Evolutionary conservation across 345 rosid species (phyloP).

Genomic region (Anacardium occidentale): DNA sequence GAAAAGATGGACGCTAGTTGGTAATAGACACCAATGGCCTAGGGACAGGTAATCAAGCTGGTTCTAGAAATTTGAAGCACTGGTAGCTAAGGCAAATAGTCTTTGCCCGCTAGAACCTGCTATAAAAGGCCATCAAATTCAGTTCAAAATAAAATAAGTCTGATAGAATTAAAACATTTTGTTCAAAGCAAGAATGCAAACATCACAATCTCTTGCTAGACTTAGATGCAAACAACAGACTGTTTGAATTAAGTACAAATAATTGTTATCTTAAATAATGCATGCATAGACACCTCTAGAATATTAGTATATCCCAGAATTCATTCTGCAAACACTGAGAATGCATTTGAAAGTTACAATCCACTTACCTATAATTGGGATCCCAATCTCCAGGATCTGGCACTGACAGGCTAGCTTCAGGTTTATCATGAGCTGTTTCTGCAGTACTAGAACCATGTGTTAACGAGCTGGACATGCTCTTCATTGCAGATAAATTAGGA

Average conservation of each 20-base stretch:
- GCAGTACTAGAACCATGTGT: constrained; percentile 34
- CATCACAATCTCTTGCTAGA: neutral
- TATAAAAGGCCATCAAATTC: neutral
- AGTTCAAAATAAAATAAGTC: neutral
- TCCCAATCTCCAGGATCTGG: constrained; percentile 99
- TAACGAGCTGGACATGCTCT: constrained; percentile 47
- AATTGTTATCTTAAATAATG: neutral
- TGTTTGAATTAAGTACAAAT: neutral
- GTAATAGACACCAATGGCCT: neutral
- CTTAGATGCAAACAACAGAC: neutral
- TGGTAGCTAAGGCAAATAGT: neutral
- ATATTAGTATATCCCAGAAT: constrained; percentile 5
- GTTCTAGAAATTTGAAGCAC: neutral
- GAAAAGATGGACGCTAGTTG: neutral
- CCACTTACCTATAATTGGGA: constrained; percentile 87
- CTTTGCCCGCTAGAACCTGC: neutral
- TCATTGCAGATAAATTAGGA: constrained; percentile 47
- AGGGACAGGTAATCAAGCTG: neutral
- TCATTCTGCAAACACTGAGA: neutral
- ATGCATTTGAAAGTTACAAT: constrained; percentile 9
- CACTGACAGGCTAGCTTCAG: constrained; percentile 52
- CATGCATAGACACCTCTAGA: neutral
- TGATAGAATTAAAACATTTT: neutral
- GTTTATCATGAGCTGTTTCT: constrained; percentile 49
- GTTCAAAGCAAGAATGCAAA: neutral